Conservation (phyloP, 179 eudicot genomes). For the Actinidia chinensis region DNA sequence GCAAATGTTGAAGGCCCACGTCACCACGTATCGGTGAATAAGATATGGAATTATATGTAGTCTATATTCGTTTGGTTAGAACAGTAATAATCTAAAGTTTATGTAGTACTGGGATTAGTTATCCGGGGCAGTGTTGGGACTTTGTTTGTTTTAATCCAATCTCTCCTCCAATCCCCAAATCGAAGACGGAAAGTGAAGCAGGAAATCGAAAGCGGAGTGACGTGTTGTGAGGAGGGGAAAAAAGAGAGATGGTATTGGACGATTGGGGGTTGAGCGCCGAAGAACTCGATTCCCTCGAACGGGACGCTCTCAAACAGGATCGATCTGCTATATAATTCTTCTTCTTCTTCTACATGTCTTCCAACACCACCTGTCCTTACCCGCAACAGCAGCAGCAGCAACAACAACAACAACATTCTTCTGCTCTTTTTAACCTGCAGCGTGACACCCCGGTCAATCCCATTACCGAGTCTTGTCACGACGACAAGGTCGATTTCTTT, state of each 20-base stretch:
- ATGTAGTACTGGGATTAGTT: too few species aligned
- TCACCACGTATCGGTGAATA: too few species aligned
- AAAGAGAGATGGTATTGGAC: conserved; percentile 34
- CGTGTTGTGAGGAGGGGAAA: not conserved
- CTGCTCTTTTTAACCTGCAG: not conserved
- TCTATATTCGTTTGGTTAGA: too few species aligned
- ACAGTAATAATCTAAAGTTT: too few species aligned
- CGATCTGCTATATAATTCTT: conserved; percentile 56
- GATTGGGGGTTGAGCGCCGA: conserved; percentile 74
- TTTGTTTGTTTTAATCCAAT: too few species aligned
- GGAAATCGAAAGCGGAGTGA: not conserved
- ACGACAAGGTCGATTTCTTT: conserved; percentile 22
- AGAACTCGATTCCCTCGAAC: conserved; percentile 63
- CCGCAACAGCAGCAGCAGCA: not conserved
- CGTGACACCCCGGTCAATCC: conserved; percentile 22
- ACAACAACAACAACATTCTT: conserved; percentile 17
- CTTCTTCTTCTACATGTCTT: conserved; percentile 26
- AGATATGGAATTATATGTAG: too few species aligned
- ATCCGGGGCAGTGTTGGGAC: too few species aligned
- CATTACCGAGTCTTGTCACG: conserved; percentile 9
- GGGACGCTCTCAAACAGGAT: conserved; percentile 64
- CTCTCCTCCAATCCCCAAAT: too few species aligned
- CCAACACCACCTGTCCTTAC: conserved; percentile 14
- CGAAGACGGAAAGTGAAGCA: not conserved
- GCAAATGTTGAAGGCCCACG: too few species aligned